Evolutionary conservation across 139 green algal genomes (phyloP), one percentile per base, ranked within the genome.

Genomic region (Chlamydomonas sphaeroides): DNA sequence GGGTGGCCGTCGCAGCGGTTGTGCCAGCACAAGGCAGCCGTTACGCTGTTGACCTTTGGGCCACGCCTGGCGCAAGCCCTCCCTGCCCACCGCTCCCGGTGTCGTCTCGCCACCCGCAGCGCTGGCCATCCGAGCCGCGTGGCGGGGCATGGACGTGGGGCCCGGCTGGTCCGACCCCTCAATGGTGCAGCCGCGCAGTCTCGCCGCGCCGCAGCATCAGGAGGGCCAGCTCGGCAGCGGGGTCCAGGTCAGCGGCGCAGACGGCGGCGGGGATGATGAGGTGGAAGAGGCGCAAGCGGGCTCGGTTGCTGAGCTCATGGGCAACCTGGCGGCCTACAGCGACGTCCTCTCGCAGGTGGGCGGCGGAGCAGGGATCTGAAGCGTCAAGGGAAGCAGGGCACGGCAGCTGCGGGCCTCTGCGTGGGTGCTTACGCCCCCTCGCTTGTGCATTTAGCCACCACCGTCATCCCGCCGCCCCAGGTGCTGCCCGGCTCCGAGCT

Each of bases 201-300:
- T 14, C 35, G 7, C 32, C 48, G n/a, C 51, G 36, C 26, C 0
- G 51, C n/a, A 15, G 53, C 63, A 48, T 33, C 15, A 42, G 63
- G 33, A 48, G 63, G 3, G 4, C 3, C 7, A 39, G 30, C 61
- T 30, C 30, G 28, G 11, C 63, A 11, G 17, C 14, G 17, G 28
- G 59, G 10, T 14, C 10, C 45, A 51, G 10, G 45, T 10, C 45
- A 14, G 10, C 45, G 10, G 30, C 28, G 28, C 5, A 11, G 53
- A 42, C 26, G 38, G 57, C 10, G 28, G 32, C 28, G 38, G 26
- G 7, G 56, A 68, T 23, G 41, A 41, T 23, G 72, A 68, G n/a
- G 30, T 80, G 57, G 74, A 80, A 42, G 74, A 80, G 38, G 25
- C 33, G 59, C 74, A 80, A 41, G 74, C 74, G 30, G 74, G 33